Percentiles rank a stretch among this genome's conserved stretches.
Conservation (phyloP, 805 yeast genomes). For the Candida chauliodis region DNA sequence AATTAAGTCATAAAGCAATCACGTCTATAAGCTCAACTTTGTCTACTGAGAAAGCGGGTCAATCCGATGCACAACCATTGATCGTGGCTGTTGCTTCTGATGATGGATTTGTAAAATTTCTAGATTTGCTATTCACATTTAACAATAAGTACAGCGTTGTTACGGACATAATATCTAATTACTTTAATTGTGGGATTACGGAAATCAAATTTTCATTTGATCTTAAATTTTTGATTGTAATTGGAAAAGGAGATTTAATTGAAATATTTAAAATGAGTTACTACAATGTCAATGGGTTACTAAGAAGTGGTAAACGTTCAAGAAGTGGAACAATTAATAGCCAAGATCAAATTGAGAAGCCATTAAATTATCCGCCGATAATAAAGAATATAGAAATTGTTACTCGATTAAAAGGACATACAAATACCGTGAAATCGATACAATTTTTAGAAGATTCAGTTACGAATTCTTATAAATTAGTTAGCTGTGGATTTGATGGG, state of each 20-base stretch:
- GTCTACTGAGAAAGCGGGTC: slow-evolving; percentile 3
- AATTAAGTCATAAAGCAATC: slow-evolving; percentile 56
- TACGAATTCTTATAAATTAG: slow-evolving; percentile 26
- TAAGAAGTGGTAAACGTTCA: slow-evolving; percentile 28
- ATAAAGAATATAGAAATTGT: slow-evolving; percentile 36
- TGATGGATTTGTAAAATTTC: slow-evolving; percentile 60
- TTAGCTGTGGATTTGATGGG: slow-evolving; percentile 40
- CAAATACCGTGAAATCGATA: slow-evolving; percentile 30
- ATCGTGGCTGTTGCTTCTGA: slow-evolving; percentile 54
- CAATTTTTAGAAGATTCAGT: slow-evolving; percentile 21
- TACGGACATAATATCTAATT: slow-evolving; percentile 57
- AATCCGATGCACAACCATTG: slow-evolving; percentile 24
- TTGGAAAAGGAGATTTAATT: slow-evolving; percentile 53
- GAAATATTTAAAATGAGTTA: slow-evolving; percentile 39
- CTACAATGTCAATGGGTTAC: slow-evolving; percentile 36
- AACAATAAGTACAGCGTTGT: slow-evolving; percentile 23
- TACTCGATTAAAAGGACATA: slow-evolving; percentile 38
- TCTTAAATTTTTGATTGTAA: slow-evolving; percentile 43
- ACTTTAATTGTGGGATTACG: slow-evolving; percentile 60
- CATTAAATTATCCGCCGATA: slow-evolving; percentile 24
- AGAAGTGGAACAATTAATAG: slow-evolving; percentile 40
- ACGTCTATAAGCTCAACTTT: slow-evolving; percentile 41
- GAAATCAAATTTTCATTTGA: slow-evolving; percentile 48
- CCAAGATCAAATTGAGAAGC: slow-evolving; percentile 12
- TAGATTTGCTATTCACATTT: slow-evolving; percentile 44